These are phyloP conservation scores for Fusarium verrucosum DNA, from an alignment of 2,329 filamentous ascomycete genomes.

Conservation along the genomic window DNA sequence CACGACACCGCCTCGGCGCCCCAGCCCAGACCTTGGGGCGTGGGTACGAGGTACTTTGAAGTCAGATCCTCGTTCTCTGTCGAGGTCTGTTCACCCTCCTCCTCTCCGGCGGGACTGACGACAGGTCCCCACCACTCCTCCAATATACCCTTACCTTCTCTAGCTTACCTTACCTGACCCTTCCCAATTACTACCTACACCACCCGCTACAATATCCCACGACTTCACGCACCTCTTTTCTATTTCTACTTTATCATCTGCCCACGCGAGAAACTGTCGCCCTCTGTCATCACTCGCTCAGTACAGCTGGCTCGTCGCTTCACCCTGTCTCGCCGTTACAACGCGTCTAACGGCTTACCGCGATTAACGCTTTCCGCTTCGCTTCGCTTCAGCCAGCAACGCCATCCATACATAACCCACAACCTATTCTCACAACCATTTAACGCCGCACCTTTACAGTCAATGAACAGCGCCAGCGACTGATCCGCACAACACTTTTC, in stretches of 20 bases:
- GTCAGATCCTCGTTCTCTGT: slow-evolving; percentile 36
- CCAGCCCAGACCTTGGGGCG: slow-evolving; percentile 40
- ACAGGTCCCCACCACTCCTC: slow-evolving; percentile 41
- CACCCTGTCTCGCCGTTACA: slow-evolving; percentile 9
- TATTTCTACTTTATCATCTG: slow-evolving; percentile 24
- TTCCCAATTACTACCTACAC: slow-evolving; percentile 42
- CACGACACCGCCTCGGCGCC: slow-evolving; percentile 45
- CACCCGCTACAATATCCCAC: slow-evolving; percentile 38
- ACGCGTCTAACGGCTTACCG: slow-evolving; percentile 27
- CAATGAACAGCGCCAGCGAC: slow-evolving; percentile 24
- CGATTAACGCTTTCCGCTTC: slow-evolving; percentile 35
- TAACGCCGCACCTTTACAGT: slow-evolving; percentile 16
- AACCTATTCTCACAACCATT: slow-evolving; percentile 26
- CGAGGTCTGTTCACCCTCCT: slow-evolving; percentile 35
- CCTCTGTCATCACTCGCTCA: slow-evolving; percentile 37
- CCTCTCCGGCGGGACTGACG: slow-evolving; percentile 34
- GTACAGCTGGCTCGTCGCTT: slow-evolving; percentile 25
- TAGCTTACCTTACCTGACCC: slow-evolving; percentile 38
- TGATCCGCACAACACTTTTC: slow-evolving; percentile 4
- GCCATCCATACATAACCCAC: slow-evolving; percentile 20
- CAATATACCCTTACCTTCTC: slow-evolving; percentile 41
- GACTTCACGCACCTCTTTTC: slow-evolving; percentile 36
- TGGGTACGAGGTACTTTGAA: slow-evolving; percentile 40
- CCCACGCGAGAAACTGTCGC: slow-evolving; percentile 23
- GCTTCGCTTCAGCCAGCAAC: slow-evolving; percentile 19